Percentiles rank a stretch among this genome's conserved stretches.
Evolutionary conservation across 2,329 filamentous ascomycete genomes (phyloP).

Genomic region (Colletotrichum simmondsii): DNA sequence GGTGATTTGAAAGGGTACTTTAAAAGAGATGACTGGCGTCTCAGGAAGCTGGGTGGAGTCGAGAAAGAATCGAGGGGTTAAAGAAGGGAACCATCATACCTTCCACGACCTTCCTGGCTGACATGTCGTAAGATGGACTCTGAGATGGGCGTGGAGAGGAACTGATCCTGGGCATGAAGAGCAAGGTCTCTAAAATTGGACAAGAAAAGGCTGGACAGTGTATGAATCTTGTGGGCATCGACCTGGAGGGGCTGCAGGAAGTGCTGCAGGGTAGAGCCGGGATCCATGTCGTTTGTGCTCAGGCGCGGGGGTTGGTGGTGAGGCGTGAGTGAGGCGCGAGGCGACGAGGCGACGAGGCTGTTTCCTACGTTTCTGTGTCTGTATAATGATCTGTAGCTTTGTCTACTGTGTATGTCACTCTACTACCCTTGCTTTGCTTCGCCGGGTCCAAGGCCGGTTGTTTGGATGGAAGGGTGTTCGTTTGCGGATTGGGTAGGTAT

Average conservation of each 20-base stretch:
- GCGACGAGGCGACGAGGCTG: too few relatives aligned
- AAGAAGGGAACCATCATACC: slow-evolving; percentile 53
- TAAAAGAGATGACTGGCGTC: background rate
- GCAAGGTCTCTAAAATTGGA: slow-evolving; percentile 61
- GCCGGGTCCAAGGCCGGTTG: background rate
- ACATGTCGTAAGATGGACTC: slow-evolving; percentile 66
- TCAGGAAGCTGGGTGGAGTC: background rate
- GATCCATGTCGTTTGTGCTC: slow-evolving; percentile 21
- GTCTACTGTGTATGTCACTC: background rate
- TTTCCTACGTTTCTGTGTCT: background rate
- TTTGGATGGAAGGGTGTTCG: background rate
- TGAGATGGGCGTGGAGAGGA: slow-evolving; percentile 70
- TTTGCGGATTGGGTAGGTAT: background rate
- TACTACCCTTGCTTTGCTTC: background rate
- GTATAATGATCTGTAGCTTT: background rate
- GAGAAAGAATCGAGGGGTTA: too few relatives aligned
- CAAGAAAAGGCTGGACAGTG: slow-evolving; percentile 59
- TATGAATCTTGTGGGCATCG: slow-evolving; percentile 55
- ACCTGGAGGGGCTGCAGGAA: slow-evolving; percentile 65
- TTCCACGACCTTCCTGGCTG: slow-evolving; percentile 52
- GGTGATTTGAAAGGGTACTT: background rate
- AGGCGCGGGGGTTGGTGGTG: background rate
- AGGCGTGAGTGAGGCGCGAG: too few relatives aligned
- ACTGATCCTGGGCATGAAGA: slow-evolving; percentile 64
- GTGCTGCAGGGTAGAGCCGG: slow-evolving; percentile 40